Conservation (phyloP, 805 yeast species). For the Candida stauntonica region DNA sequence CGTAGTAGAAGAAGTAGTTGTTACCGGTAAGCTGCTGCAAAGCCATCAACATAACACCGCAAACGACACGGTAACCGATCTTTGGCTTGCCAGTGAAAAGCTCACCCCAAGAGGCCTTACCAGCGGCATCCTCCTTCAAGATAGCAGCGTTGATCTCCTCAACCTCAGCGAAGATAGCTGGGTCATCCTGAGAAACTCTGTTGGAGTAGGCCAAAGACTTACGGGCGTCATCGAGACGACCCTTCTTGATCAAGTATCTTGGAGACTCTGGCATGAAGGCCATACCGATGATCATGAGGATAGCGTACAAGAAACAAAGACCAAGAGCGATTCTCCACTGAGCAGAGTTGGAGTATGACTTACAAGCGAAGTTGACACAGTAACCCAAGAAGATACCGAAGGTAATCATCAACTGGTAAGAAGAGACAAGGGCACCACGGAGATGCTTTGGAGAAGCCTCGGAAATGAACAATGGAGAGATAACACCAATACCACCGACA, state of each 20-base stretch:
- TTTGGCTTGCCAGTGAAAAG: conserved; percentile 64
- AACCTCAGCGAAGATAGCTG: conserved; percentile 52
- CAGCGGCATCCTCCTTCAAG: conserved; percentile 56
- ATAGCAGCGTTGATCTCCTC: conserved; percentile 56
- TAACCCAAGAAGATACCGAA: conserved; percentile 73
- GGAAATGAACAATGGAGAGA: conserved; percentile 68
- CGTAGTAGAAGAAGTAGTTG: conserved; percentile 65
- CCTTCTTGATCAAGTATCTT: conserved; percentile 54
- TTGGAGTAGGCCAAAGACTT: conserved; percentile 54
- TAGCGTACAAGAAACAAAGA: conserved; percentile 45
- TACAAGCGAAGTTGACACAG: conserved; percentile 68
- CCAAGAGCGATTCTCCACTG: conserved; percentile 77
- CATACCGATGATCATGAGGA: conserved; percentile 34
- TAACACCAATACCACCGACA: conserved; percentile 73
- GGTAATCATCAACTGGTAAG: conserved; percentile 67
- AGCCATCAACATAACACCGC: conserved; percentile 54
- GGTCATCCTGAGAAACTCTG: conserved; percentile 49
- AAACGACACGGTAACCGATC: conserved; percentile 40
- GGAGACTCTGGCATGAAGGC: conserved; percentile 70
- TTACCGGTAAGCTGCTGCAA: conserved; percentile 67
- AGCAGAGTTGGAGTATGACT: conserved; percentile 54
- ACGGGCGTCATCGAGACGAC: conserved; percentile 58
- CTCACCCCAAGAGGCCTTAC: conserved; percentile 63
- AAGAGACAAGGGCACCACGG: conserved; percentile 68
- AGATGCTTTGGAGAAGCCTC: conserved; percentile 67